Base-by-base conservation (phyloP, 768 basidiomycete species). In the Pholiota conissans region DNA sequence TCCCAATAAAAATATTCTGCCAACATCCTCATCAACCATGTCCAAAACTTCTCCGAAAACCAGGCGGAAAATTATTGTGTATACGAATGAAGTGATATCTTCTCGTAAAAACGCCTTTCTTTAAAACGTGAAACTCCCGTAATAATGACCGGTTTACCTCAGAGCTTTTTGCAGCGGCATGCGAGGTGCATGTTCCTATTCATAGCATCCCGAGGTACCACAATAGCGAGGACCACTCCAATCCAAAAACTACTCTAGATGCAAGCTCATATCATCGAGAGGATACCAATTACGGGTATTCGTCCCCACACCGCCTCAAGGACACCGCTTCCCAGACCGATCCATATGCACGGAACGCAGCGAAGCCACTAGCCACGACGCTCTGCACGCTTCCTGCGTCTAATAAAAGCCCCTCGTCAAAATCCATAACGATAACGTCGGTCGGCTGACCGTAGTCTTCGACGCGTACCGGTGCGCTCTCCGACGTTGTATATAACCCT, bases 391-490 rank as follows among this genome's bases (percentile, higher is more conserved):
- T 58, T 32, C 32, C 11, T 56, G 45, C 6, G 45, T 50, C 59
- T 63, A 60, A 57, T 48, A 40, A 55, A 63, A 60, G 56, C 52
- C 45, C 28, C 20, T 37, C 35, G n/a, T 24, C 35, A 49, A 26
- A 22, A 49, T n/a, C 16, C n/a, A 51, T 35, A 20, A 22, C 48
- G 48, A 20, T 54, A 22, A 27, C 40, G 30, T 42, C 22, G 56
- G 62, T 63, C 62, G 52, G 42, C 62, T 63, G 62, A 63, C 50
- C 42, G 42, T n/a, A 20, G 7, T 45, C 3, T 11, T 45, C 18
- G 42, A 24, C 42, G 42, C 42, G 42, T 5, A 45, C 22, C 22
- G 42, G 20, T 45, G 42, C n/a, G 1, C 42, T 45, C n/a, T 24
- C 49, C 9, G 26, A 16, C 42, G 30, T n/a, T 6, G 30, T 62